Conservation (phyloP, 2,329 filamentous ascomycete species). For the Aaosphaeria arxii region DNA sequence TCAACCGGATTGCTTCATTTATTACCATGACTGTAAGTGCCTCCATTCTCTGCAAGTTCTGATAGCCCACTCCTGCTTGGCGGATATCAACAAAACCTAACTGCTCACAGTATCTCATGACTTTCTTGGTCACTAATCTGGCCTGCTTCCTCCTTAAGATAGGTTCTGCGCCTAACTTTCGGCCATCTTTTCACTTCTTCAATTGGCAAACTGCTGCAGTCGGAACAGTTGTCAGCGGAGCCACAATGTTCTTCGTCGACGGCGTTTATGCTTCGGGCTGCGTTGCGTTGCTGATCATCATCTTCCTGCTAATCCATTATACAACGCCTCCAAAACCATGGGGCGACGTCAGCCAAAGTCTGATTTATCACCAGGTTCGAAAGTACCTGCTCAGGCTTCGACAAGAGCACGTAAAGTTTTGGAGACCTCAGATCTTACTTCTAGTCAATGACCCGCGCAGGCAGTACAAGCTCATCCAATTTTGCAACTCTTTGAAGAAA, state of each 20-base stretch:
- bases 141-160: conserved; percentile 86
- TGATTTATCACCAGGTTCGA: conserved; percentile 85
- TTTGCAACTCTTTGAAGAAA: conserved; percentile 89
- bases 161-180: conserved; percentile 83
- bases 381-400: conserved; percentile 82
- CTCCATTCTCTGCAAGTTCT: not conserved
- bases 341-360: conserved; percentile 85
- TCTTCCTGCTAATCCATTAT: conserved; percentile 84
- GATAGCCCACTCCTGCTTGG: not conserved
- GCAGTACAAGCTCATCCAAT: conserved; percentile 81
- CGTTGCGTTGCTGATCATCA: conserved; percentile 68
- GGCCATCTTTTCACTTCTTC: conserved; percentile 86
- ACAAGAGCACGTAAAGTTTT: conserved; percentile 90
- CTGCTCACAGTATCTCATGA: conserved; percentile 67
- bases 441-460: conserved; percentile 79
- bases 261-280: conserved; percentile 75
- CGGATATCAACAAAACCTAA: not conserved
- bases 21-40: conserved; percentile 70
- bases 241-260: conserved; percentile 88
- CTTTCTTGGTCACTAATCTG: conserved; percentile 83
- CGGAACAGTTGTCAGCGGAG: conserved; percentile 72
- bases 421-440: conserved; percentile 83
- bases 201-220: conserved; percentile 77
- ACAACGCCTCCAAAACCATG: conserved; percentile 81
- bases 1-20: conserved; percentile 85